A percentile compares a stretch with the other conserved stretches of the same genome.
Conservation (phyloP, 164 flowering plant genomes). For the Tetracentron sinense region DNA sequence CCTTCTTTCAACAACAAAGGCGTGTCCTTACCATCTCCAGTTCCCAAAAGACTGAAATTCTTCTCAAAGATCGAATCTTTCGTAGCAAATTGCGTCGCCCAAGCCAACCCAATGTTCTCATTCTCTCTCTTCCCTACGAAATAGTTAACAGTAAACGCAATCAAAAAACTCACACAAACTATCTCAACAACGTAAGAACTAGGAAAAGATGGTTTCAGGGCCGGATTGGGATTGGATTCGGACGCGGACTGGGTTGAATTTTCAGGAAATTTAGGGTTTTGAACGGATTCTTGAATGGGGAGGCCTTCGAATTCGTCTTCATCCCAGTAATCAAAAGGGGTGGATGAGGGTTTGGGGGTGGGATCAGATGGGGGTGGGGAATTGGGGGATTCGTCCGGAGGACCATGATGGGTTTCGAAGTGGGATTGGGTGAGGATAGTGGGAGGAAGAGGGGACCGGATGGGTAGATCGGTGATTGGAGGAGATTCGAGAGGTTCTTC, state of each 20-base stretch:
- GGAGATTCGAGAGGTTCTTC: constrained; percentile 26
- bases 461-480: constrained; percentile 18
- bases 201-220: constrained; percentile 6
- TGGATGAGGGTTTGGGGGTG: constrained; percentile 28
- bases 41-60: constrained; percentile 87
- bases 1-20: constrained; percentile 92
- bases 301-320: constrained; percentile 97
- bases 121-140: constrained; percentile 86
- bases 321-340: constrained; percentile 81
- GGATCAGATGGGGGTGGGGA: constrained; percentile 26
- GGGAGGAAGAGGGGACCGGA: constrained; percentile 31
- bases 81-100: constrained; percentile 80
- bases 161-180: constrained; percentile 56
- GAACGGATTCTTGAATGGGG: constrained; percentile 30
- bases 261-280: constrained; percentile 17
- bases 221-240: constrained; percentile 17
- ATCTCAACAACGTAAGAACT: constrained; percentile 53
- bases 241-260: constrained; percentile 2
- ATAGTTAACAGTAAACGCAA: constrained; percentile 63
- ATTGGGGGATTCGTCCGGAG: constrained; percentile 14
- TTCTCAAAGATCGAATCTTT: constrained; percentile 82
- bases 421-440: constrained; percentile 49
- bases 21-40: constrained; percentile 91
- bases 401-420: constrained; percentile 27
- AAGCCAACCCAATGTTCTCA: constrained; percentile 83